Percentiles rank a stretch among this genome's conserved stretches.
Evolutionary conservation across 257 asterid genomes (phyloP).

Genomic region (Nemophila menziesii): DNA sequence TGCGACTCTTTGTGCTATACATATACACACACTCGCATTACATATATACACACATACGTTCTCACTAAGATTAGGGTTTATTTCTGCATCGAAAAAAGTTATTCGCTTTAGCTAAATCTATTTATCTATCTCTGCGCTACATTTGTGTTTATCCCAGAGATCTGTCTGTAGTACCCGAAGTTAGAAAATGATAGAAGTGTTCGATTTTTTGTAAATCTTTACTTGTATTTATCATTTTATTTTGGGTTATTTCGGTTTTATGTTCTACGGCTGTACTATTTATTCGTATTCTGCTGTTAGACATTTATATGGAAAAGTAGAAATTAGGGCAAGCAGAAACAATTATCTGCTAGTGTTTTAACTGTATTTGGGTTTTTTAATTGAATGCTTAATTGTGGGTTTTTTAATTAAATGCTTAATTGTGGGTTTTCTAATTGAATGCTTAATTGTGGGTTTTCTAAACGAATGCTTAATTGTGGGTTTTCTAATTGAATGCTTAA

Average conservation of each 20-base stretch:
- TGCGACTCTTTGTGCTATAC: neutral
- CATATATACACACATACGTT: too few species aligned
- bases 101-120: neutral
- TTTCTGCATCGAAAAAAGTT: neutral
- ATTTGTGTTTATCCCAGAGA: too few species aligned
- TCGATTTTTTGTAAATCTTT: too few species aligned
- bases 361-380: too few species aligned
- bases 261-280: neutral
- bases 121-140: neutral
- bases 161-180: too few species aligned
- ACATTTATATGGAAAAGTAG: too few species aligned
- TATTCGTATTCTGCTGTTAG: too few species aligned
- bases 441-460: neutral
- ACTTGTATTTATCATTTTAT: neutral
- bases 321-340: too few species aligned
- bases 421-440: too few species aligned
- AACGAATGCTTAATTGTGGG: neutral
- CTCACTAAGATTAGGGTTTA: neutral
- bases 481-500: neutral
- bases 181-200: neutral
- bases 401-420: neutral
- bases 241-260: neutral
- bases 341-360: too few species aligned
- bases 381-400: neutral
- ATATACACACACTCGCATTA: neutral